Evolutionary conservation across 768 basidiomycete species (phyloP).

Genomic region (Lyophyllum atratum): DNA sequence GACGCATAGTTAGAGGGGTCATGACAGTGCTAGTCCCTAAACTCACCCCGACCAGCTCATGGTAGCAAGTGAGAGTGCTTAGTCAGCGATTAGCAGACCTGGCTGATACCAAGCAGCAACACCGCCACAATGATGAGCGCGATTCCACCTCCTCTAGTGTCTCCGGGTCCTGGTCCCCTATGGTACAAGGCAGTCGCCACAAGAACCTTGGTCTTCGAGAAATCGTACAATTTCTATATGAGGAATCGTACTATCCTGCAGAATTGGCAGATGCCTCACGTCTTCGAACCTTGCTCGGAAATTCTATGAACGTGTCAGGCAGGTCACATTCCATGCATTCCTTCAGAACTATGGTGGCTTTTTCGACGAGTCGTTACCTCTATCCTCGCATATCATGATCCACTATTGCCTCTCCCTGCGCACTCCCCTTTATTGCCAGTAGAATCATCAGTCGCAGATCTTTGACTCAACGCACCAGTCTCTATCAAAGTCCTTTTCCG

Average conservation of each 20-base stretch:
- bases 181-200: slow-evolving; percentile 23
- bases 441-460: slow-evolving; percentile 3
- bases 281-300: slow-evolving; percentile 15
- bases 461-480: neutral
- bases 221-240: slow-evolving; percentile 28
- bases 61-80: slow-evolving; percentile 9
- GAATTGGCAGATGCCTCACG: slow-evolving; percentile 26
- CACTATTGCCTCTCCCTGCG: neutral
- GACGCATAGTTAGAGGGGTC: slow-evolving; percentile 3
- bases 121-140: slow-evolving; percentile 4
- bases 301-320: slow-evolving; percentile 13
- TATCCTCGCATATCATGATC: slow-evolving; percentile 8
- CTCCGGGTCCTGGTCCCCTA: slow-evolving; percentile 16
- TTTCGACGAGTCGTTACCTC: slow-evolving; percentile 11
- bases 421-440: slow-evolving; percentile 10
- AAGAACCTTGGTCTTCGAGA: slow-evolving; percentile 27
- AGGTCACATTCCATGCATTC: slow-evolving; percentile 12
- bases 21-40: neutral
- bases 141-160: slow-evolving; percentile 22
- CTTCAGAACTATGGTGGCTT: slow-evolving; percentile 8
- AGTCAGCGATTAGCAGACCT: slow-evolving; percentile 17
- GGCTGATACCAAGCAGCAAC: neutral
- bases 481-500: neutral
- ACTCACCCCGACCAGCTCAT: slow-evolving; percentile 36
- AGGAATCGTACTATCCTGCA: too few relatives aligned